Evolutionary conservation across 192 early-diverging fungal genomes (phyloP), one percentile per base, ranked within the genome.

Genomic region (Backusella parvicylindrica): DNA sequence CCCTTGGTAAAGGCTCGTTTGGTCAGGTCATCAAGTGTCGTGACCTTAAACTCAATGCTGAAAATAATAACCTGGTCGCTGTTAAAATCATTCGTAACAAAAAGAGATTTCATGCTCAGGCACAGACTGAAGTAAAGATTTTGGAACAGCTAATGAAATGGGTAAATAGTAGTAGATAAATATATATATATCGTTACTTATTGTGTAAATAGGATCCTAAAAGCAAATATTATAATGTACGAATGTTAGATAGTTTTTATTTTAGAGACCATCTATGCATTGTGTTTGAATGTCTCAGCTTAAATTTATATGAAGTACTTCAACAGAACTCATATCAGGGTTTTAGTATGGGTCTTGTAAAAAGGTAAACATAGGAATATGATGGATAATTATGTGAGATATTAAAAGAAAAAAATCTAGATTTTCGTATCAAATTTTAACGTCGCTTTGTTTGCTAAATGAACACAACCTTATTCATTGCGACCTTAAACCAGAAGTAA

Each of bases 21-120:
- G 97, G 97, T 15, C 95, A 98, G 78, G 97, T 98, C 26, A 84
- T 96, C 73, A 95, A 95, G 71, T 96, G 95, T 74, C 90, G 87
- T 66, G 97, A 99, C 81, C 97, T 97, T 86, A 96, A 94, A 73
- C 68, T 41, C 31, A 26, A 13, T 30, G 3, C 23, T 70, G 95
- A 95, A 77, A 89, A 91, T 0, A 86, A 91, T 71, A 86, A 88
- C 37, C 84, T 91, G 56, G 93, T 95, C 37, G 97, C 96, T 13
- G 85, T 98, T 53, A 98, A 98, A 84, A 94, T 98, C 64, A 99
- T 98, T 70, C 86, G 95, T 43, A 99, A 98, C 84, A 96, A 96
- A 88, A 95, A 94, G 82, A 88, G 97, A 37, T 98, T 99, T 85
- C 96, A 98, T 84, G 90, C 93, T 74, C 97, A 98, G 75, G 97